phyloP scores from a whole-genome alignment of 2,329 filamentous ascomycete species.

The Colletotrichum aenigma region DNA sequence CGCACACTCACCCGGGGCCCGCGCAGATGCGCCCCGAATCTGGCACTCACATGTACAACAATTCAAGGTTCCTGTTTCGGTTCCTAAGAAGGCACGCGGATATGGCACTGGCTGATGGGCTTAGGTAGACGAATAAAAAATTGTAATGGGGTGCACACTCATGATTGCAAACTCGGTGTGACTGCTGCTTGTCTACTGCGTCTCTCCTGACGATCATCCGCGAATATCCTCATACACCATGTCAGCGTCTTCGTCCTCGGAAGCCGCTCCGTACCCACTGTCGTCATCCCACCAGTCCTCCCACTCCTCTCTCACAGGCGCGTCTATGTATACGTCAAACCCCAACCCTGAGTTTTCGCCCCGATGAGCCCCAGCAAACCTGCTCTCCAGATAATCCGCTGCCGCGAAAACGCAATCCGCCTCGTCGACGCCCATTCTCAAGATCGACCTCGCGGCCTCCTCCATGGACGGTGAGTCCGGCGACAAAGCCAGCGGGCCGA shows the following conservation, averaged over 20 bases:
- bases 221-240: background rate
- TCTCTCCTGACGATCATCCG: background rate
- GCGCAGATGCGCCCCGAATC: conserved; percentile 4
- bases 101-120: conserved; percentile 21
- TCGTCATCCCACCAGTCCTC: background rate
- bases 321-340: background rate
- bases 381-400: background rate
- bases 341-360: background rate
- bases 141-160: conserved; percentile 17
- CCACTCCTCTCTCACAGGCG: background rate
- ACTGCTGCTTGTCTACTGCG: background rate
- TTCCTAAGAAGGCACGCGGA: conserved; percentile 16
- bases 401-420: background rate
- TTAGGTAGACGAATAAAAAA: conserved; percentile 24
- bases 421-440: background rate
- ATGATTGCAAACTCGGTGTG: background rate
- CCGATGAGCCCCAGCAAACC: background rate
- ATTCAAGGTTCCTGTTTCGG: conserved; percentile 14
- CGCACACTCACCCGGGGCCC: background rate
- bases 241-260: background rate
- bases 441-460: background rate
- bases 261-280: background rate
- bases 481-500: background rate
- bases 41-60: conserved; percentile 22
- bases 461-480: background rate